These are phyloP conservation scores for Paragyromitra xinjiangensis DNA, from an alignment of 495 filamentous ascomycete genomes.

Conservation along the genomic window DNA sequence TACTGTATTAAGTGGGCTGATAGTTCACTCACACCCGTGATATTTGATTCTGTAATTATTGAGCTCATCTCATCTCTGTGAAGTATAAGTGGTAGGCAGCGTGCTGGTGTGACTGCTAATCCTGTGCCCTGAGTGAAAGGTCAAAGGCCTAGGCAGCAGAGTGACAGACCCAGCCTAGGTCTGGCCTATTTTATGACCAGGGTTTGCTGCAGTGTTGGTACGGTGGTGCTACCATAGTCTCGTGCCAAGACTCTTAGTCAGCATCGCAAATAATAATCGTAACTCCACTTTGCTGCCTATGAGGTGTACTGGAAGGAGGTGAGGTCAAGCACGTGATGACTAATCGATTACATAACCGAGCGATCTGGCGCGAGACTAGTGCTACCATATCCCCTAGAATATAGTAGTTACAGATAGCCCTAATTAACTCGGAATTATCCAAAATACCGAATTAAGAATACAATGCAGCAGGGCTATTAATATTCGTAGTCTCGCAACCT, in stretches of 20 bases:
- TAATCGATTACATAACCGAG: too few species aligned
- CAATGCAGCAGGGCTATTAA: too few species aligned
- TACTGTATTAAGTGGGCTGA: not conserved
- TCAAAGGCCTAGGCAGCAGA: not conserved
- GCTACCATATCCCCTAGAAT: not conserved
- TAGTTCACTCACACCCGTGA: not conserved
- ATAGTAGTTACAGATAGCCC: not conserved
- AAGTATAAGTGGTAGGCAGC: not conserved
- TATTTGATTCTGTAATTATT: not conserved
- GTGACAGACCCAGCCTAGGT: not conserved
- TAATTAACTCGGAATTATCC: not conserved
- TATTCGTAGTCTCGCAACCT: too few species aligned
- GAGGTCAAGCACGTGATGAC: too few species aligned
- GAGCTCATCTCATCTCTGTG: not conserved
- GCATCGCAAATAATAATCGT: too few species aligned
- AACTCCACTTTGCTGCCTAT: too few species aligned
- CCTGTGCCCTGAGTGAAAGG: too few species aligned
- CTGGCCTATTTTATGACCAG: not conserved
- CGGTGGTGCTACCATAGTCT: too few species aligned
- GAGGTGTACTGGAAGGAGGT: too few species aligned
- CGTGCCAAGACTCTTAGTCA: too few species aligned
- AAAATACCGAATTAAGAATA: not conserved
- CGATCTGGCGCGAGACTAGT: too few species aligned
- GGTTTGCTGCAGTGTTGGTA: not conserved
- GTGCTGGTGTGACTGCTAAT: too few species aligned